phyloP scores from a whole-genome alignment of 129 eudicot species.

The Kitagawia praeruptora region DNA sequence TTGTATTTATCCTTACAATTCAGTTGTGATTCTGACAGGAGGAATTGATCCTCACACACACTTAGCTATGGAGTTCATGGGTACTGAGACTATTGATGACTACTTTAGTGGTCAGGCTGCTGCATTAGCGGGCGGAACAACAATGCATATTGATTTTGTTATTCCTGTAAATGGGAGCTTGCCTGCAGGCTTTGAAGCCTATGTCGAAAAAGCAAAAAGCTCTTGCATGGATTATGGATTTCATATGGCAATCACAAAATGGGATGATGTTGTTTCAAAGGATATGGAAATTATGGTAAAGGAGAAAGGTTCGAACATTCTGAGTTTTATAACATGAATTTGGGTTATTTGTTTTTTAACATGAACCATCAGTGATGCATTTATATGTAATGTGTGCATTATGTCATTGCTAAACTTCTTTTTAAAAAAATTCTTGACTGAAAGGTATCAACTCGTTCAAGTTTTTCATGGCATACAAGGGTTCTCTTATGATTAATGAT shows the following conservation, averaged over 20 bases:
- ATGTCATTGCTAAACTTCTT: slow-evolving; percentile 4
- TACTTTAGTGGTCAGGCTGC: slow-evolving; percentile 97
- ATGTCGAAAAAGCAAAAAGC: slow-evolving; percentile 59
- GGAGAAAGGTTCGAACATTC: slow-evolving; percentile 56
- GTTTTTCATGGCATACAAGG: slow-evolving; percentile 97
- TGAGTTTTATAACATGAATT: not conserved
- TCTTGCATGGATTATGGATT: slow-evolving; percentile 98
- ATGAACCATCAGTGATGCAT: not conserved
- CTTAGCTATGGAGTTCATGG: slow-evolving; percentile 95
- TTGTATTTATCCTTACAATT: not conserved
- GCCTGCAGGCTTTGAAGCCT: slow-evolving; percentile 69
- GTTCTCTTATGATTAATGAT: slow-evolving; percentile 78
- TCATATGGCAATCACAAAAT: slow-evolving; percentile 98
- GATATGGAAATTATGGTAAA: slow-evolving; percentile 98
- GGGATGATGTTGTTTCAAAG: slow-evolving; percentile 72
- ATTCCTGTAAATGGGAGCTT: slow-evolving; percentile 86
- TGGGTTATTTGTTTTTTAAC: not conserved
- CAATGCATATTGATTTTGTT: slow-evolving; percentile 93
- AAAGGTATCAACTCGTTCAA: slow-evolving; percentile 94
- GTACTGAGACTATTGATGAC: slow-evolving; percentile 82
- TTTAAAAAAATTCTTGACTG: slow-evolving; percentile 11
- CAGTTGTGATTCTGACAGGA: slow-evolving; percentile 43
- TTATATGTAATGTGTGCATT: not conserved
- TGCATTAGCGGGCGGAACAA: slow-evolving; percentile 98
- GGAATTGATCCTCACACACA: slow-evolving; percentile 99